Conservation (phyloP, 371 early-diverging fungal species). For the Phascolomyces articulosus region DNA sequence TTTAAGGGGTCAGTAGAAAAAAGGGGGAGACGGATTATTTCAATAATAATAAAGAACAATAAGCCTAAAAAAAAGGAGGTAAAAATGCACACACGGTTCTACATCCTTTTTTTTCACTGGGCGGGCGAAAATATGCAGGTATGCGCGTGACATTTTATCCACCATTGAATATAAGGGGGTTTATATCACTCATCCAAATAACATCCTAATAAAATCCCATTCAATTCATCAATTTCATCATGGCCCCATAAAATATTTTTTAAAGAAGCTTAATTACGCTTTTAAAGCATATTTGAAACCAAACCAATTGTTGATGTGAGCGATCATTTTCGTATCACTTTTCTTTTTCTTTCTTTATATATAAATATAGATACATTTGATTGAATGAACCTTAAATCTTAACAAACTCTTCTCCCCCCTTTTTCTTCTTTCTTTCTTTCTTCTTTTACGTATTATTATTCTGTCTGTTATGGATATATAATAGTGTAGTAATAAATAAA, state of each 20-base stretch:
- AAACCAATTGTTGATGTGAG: conserved; percentile 18
- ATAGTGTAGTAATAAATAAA: too few relatives aligned
- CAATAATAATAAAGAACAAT: conserved; percentile 7
- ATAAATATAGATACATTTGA: too few relatives aligned
- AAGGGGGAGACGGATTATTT: too few relatives aligned
- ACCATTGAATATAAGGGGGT: background rate
- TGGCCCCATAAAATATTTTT: background rate
- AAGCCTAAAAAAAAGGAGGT: conserved; percentile 18
- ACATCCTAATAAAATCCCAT: too few relatives aligned
- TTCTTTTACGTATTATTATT: too few relatives aligned
- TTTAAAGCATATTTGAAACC: conserved; percentile 19
- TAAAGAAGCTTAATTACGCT: conserved; percentile 2
- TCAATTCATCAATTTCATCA: background rate
- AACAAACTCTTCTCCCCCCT: background rate
- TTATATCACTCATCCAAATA: background rate
- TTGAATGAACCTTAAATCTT: too few relatives aligned
- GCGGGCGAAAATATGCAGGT: conserved; percentile 29
- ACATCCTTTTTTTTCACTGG: conserved; percentile 20
- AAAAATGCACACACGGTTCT: conserved; percentile 19
- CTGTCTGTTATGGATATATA: too few relatives aligned
- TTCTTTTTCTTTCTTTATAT: background rate
- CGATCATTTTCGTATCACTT: conserved; percentile 5
- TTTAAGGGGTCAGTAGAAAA: background rate
- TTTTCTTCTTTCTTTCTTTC: background rate
- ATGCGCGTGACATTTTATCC: conserved; percentile 19